Conservation (phyloP, 257 asterid genomes). For the Penstemon barbatus region DNA sequence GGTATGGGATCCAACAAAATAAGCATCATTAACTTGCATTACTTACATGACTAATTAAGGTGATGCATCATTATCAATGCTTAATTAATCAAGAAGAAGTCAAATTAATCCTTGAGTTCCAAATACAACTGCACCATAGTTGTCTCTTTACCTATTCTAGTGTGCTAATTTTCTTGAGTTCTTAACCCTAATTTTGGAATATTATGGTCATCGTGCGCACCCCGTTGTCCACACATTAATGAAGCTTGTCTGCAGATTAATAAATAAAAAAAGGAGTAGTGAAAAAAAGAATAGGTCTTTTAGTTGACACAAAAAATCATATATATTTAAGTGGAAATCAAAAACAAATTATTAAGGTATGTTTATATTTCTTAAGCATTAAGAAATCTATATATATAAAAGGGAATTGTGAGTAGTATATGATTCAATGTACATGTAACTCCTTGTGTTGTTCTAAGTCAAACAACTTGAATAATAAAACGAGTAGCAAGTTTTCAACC, state of each 20-base stretch:
- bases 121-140: slow-evolving; percentile 24
- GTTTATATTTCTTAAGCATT: too few relatives aligned
- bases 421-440: too few relatives aligned
- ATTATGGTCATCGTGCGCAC: not conserved
- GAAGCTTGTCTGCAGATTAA: not conserved
- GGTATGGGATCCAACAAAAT: slow-evolving; percentile 29
- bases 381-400: too few relatives aligned
- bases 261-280: too few relatives aligned
- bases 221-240: not conserved
- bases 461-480: too few relatives aligned
- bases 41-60: slow-evolving; percentile 30
- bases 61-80: slow-evolving; percentile 50
- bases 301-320: not conserved
- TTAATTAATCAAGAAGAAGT: slow-evolving; percentile 35
- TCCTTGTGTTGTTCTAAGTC: too few relatives aligned
- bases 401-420: too few relatives aligned
- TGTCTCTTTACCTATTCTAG: not conserved
- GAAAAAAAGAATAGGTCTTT: too few relatives aligned
- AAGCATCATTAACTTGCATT: slow-evolving; percentile 40
- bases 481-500: too few relatives aligned
- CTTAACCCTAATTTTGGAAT: slow-evolving; percentile 20
- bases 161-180: slow-evolving; percentile 25
- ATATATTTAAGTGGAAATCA: not conserved
- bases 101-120: slow-evolving; percentile 50
- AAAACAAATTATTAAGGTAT: not conserved